Base-by-base conservation (phyloP, 805 yeast species). In the Metschnikowia anglica region DNA sequence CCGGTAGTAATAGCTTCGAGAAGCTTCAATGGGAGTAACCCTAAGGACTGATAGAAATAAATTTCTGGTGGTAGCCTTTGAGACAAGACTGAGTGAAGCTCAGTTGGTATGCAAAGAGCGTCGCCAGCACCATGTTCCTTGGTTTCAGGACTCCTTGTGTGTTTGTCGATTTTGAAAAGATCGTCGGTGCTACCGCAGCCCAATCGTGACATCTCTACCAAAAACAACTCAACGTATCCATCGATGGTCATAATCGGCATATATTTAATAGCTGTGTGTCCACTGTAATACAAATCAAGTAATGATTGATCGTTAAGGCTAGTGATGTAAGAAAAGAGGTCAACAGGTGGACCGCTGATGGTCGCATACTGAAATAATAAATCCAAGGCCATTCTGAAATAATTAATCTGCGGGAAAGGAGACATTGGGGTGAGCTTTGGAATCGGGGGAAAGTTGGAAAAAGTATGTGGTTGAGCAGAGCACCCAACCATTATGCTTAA, bases 1-100 rank as follows among this genome's bases (percentile, higher is more conserved):
- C 88, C 93, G 44, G 79, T 79, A 1, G 83, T 73, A 15, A 90
- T 70, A 0, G 88, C 78, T 48, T 83, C 85, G 31, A 84, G 73
- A 18, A 87, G 61, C 44, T 80, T 81, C 5, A 83, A 65, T 6
- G 82, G 77, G 10, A 85, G 66, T 18, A 90, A 59, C 1, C 97
- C 98, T 44, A 85, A 62, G 1, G 95, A 83, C 58, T 80, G 80
- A 62, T 88, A 93, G 59, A 83, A 89, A 56, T 79, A 83, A 31
- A 85, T 73, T 63, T 90, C 98, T 41, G 88, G 85, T 2, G 97
- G 95, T 39, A 93, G 70, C 58, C 90, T 78, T 61, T 85, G 88
- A 8, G 95, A 88, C 37, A 93, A 74, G 35, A 89, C 77, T 34
- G 83, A 89, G 59, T 87, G 93, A 10, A 87, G 69, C 61, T 89